Evolutionary conservation across 2,329 filamentous ascomycete species (phyloP).

Genomic region (Lasiodiplodia sp.): DNA sequence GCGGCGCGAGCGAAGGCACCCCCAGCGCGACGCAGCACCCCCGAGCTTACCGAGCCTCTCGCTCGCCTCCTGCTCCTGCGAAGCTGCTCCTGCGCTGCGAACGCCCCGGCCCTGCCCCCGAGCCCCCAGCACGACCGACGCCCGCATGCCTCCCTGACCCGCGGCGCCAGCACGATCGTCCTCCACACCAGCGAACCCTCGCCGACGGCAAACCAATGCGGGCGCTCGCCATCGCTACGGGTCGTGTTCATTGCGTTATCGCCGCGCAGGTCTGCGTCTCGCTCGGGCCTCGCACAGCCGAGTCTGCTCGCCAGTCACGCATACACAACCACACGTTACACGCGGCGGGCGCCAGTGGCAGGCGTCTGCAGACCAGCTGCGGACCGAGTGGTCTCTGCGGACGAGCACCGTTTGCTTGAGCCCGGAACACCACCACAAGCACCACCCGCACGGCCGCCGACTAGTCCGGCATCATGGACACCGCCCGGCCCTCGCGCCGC

Average conservation of each 20-base stretch:
- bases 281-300: constrained; percentile 29
- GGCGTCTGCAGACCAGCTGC: background rate
- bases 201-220: constrained; percentile 23
- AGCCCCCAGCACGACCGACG: constrained; percentile 19
- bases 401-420: constrained; percentile 17
- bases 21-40: background rate
- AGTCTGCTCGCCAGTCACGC: constrained; percentile 21
- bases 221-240: constrained; percentile 24
- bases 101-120: constrained; percentile 11
- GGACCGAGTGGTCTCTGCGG: background rate
- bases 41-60: background rate
- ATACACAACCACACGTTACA: constrained; percentile 29
- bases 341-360: constrained; percentile 27
- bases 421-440: background rate
- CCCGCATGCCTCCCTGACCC: constrained; percentile 29
- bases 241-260: constrained; percentile 27
- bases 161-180: constrained; percentile 19
- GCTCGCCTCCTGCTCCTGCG: constrained; percentile 25
- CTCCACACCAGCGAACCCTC: constrained; percentile 7
- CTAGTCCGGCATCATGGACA: constrained; percentile 30
- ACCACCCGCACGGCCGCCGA: constrained; percentile 22
- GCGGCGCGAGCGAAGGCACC: background rate
- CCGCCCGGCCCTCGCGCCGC: constrained; percentile 29
- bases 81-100: constrained; percentile 23
- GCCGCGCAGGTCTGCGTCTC: constrained; percentile 20